Evolutionary conservation across 371 early-diverging fungal genomes (phyloP).

Genomic region (Mortierella sp.): DNA sequence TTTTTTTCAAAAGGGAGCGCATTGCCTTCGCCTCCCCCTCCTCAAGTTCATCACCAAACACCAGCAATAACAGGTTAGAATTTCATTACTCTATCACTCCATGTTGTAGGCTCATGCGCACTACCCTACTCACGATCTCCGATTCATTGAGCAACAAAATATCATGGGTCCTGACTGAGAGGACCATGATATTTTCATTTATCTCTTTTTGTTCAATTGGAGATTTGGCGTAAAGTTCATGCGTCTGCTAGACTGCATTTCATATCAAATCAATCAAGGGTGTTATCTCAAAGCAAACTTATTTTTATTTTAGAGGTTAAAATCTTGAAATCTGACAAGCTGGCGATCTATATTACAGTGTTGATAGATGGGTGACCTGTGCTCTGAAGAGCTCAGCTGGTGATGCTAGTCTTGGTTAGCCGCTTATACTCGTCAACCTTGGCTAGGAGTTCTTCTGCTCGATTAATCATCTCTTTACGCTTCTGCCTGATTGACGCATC

Average conservation of each 20-base stretch:
- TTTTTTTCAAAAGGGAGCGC: background rate
- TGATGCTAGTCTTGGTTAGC: constrained; percentile 20
- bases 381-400: background rate
- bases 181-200: background rate
- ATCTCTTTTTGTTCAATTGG: background rate
- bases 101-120: no score
- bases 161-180: background rate
- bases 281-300: no score
- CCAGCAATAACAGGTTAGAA: background rate
- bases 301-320: background rate
- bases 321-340: background rate
- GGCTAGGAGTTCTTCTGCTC: constrained; percentile 29
- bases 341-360: background rate
- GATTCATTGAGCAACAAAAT: background rate
- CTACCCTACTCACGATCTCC: background rate
- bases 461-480: constrained; percentile 42
- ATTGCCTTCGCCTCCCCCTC: background rate
- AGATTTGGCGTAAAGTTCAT: background rate
- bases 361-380: background rate
- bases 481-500: constrained; percentile 34
- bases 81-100: background rate
- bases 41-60: no score
- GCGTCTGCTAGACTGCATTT: no score
- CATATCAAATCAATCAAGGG: no score
- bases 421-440: constrained; percentile 48